Base-by-base conservation (phyloP, 495 filamentous ascomycete genomes). In the Podospora conica region DNA sequence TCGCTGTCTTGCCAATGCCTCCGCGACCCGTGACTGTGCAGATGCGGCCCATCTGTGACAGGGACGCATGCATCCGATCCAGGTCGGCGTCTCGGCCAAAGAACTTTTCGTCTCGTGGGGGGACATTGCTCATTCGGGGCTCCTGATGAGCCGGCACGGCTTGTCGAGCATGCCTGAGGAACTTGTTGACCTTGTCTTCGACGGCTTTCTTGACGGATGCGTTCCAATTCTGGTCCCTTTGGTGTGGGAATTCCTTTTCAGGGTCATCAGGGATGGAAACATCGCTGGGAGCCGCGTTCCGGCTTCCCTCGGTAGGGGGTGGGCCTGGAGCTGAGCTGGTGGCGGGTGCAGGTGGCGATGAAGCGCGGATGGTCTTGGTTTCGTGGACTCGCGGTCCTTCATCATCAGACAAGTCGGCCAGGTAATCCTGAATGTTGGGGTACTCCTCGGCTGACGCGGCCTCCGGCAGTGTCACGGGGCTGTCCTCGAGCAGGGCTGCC, bases 1-100 rank as follows among this genome's bases (percentile, higher is more conserved):
- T 65, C 0, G 65, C 31, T 25, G 73, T 71, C 55, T 75, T 75
- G 5, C 73, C 73, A 22, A 73, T 63, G 4, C 73, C 73, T 9
- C 70, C 73, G 18, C 61, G 61, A 8, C 73, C 73, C 33, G 60
- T 68, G 9, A 75, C 28, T 12, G 61, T 56, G 58, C 71, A 75
- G 9, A 73, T 71, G 1, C 61, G 60, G n/a, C 72, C 72, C 21
- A 33, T 25, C 12, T 20, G 48, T n/a, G 61, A 54, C n/a, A 74
- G 27, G 23, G 21, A 56, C 1, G 28, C 9, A 27, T 69, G 33
- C 24, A 71, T 55, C 9, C 61, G 23, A 7, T 21, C 23, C 11
- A 63, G 29, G 48, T 65, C 40, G 8, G 33, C 20, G 18, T 66
- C 55, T 59, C 66, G 40, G 28, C 66, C 66, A 24, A 68, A n/a